Evolutionary conservation across 108 stramenopile species (phyloP).

Genomic region (Fistulifera solaris): DNA sequence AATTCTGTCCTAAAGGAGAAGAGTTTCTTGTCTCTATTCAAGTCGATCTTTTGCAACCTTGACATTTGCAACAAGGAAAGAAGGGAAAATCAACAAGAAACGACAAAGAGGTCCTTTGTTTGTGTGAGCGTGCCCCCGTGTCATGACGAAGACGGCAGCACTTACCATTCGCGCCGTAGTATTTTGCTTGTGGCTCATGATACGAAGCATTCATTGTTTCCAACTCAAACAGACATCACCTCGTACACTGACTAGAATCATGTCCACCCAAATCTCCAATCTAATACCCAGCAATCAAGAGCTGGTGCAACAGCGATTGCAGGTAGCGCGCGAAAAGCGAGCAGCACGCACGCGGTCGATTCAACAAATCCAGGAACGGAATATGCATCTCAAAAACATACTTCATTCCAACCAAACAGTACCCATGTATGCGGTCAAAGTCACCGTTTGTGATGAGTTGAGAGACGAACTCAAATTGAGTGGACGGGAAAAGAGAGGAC

Average conservation of each 20-base stretch:
- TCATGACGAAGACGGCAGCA: no score
- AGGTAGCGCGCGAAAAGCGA: slow-evolving; percentile 30
- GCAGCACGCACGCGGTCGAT: slow-evolving; percentile 35
- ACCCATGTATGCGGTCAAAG: slow-evolving; percentile 59
- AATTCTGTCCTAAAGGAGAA: no score
- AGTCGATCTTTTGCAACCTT: slow-evolving; percentile 43
- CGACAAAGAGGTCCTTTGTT: no score
- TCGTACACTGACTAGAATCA: no score
- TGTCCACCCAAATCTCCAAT: no score
- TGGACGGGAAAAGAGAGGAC: slow-evolving; percentile 78
- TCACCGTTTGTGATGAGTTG: slow-evolving; percentile 52
- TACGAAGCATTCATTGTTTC: no score
- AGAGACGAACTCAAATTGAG: slow-evolving; percentile 59
- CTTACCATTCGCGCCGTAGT: no score
- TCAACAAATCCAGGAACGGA: slow-evolving; percentile 32
- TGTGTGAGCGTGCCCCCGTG: no score
- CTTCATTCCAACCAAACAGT: slow-evolving; percentile 2
- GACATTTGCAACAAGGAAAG: slow-evolving; percentile 62
- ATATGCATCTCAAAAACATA: slow-evolving; percentile 39
- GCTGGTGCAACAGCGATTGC: slow-evolving; percentile 50
- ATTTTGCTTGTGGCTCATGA: no score
- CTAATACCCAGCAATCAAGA: slow-evolving; percentile 30
- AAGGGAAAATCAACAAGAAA: no score
- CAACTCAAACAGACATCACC: no score
- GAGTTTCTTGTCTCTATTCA: slow-evolving; percentile 36